Evolutionary conservation across 257 asterid genomes (phyloP).

Genomic region (Solanum sitiens): DNA sequence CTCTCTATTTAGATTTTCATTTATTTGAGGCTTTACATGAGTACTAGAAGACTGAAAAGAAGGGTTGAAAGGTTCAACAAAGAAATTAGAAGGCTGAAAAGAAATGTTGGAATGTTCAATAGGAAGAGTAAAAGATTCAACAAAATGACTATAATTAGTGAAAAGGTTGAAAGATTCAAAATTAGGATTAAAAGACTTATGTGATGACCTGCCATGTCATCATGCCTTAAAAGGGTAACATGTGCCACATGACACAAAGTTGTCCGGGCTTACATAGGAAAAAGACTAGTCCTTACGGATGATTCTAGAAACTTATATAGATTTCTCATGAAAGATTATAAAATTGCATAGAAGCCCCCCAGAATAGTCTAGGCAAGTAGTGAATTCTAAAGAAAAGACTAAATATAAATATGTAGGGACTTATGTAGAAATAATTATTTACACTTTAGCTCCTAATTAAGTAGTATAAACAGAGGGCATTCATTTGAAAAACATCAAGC

Average conservation of each 20-base stretch:
- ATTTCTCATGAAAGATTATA: not conserved
- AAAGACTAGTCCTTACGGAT: not conserved
- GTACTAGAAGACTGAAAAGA: too few species aligned
- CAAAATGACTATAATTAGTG: not conserved
- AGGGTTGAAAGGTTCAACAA: not conserved
- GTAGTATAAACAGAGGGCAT: not conserved
- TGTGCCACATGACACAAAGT: not conserved
- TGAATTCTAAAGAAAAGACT: not conserved
- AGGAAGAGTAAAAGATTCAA: not conserved
- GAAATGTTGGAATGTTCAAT: not conserved
- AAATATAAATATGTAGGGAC: not conserved
- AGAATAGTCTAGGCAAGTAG: not conserved
- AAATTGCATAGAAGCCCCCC: too few species aligned
- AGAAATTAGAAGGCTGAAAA: too few species aligned
- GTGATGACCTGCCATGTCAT: not conserved
- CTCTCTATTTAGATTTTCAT: not conserved
- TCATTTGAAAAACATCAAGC: not conserved
- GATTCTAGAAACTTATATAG: not conserved
- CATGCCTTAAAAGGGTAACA: not conserved
- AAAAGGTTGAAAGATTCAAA: not conserved
- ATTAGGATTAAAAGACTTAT: not conserved
- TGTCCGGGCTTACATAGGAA: not conserved
- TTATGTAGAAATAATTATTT: not conserved
- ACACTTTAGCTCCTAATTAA: not conserved
- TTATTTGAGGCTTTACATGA: not conserved